Base-by-base conservation (phyloP, 1,139 yeast species). In the Saccharomyces hybrid region DNA sequence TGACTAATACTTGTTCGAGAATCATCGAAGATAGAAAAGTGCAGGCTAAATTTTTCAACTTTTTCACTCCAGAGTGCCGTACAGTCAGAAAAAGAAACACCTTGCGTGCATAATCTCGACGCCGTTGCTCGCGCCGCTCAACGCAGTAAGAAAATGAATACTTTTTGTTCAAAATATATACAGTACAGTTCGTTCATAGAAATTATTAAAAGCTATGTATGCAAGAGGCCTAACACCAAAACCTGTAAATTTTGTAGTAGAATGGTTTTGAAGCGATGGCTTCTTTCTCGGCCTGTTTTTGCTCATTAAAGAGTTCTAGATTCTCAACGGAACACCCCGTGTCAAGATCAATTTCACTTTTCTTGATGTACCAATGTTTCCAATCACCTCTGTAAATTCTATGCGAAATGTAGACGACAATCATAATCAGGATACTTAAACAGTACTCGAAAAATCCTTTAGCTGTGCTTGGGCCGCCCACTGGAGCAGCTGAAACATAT, bases 281-380 rank as follows among this genome's bases (percentile, higher is more conserved):
- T 38, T 58, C 59, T 62, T 67, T 69, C 59, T 78, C 80, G 60
- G 75, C 80, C 38, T 70, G 74, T 49, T 76, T 69, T 71, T 84
- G 89, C 71, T 83, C 87, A 69, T 77, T 83, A 67, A 84, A 73
- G 53, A 83, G 75, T 59, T 84, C 88, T 65, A 84, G 75, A 66
- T 85, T 89, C 59, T 81, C 73, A 60, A 83, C 84, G 67, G 84
- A 80, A 78, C 90, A 81, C 63, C 88, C 88, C 14, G 84, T 76
- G 61, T 83, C 86, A 55, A 83, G 70, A 67, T 83, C 87, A 56
- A 83, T 78, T 53, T 81, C 79, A 52, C 72, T 67, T 42, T 82
- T 78, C 56, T 77, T 75, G 62, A 78, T 73, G 61, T 67, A 78
- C 16, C 78, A 59, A 8, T 16, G 0, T 34, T 62, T 73, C 79